Base-by-base conservation (phyloP, 192 early-diverging fungal species). In the Oehlia diaphana region DNA sequence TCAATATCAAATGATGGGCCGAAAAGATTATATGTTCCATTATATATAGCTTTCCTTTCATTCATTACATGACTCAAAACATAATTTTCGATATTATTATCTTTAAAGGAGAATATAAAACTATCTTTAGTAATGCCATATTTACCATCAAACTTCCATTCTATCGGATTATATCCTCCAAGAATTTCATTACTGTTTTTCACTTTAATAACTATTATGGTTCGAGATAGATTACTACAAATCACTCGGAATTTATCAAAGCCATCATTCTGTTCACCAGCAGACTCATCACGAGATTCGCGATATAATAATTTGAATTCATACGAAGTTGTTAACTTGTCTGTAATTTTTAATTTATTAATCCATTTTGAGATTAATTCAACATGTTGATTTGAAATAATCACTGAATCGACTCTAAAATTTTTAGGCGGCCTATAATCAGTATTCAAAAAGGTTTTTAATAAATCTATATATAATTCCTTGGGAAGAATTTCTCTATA, bases 161-260 rank as follows among this genome's bases (percentile, higher is more conserved):
- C n/a, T 23, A 74, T 33, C 9, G 72, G 72, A 61, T 58, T 74
- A 74, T 74, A 74, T 14, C 72, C 72, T 10, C 72, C 72, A 58
- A 74, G 5, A 58, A 74, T 74, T 53, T 74, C 31, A 33, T 47
- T 49, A 1, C 21, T 37, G 2, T 28, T 13, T 53, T 58, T 19
- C 9, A 74, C 53, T 53, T 74, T 74, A 14, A 74, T 28, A 35
- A 74, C 6, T 21, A 28, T 14, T 2, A 74, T 4, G 1, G 47
- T 44, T 2, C 23, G 21, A 12, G 10, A 16, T 53, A 16, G 23
- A n/a, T 58, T 58, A 23, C 61, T 16, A 4, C 72, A 74, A 50
- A 28, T 50, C 12, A 26, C 47, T 8, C 26, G n/a, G n/a, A 74
- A 28, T 21, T n/a, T 28, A 1, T 28, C 13, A 44, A 44, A 44